A percentile compares a stretch with the other conserved stretches of the same genome.
phyloP scores from a whole-genome alignment of 2,329 filamentous ascomycete genomes.

The Lachnellula suecica region DNA sequence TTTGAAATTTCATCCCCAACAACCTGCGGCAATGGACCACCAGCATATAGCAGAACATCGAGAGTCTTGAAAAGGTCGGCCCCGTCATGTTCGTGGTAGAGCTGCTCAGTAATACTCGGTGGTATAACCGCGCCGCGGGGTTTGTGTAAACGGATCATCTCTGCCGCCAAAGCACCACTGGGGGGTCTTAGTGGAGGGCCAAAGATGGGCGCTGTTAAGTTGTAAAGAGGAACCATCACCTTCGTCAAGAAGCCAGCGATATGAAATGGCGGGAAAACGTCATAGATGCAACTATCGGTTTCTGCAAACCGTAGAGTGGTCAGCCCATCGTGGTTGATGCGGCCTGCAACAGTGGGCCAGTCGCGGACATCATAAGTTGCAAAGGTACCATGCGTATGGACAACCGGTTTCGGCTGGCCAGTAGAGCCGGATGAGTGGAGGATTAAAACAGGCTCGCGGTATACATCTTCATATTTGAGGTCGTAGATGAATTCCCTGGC shows the following conservation, averaged over 20 bases:
- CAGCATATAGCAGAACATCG: too few relatives aligned
- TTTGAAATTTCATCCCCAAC: too few relatives aligned
- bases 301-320: not conserved
- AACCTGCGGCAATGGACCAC: too few relatives aligned
- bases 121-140: not conserved
- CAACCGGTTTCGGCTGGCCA: conserved; percentile 1
- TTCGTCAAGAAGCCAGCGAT: not conserved
- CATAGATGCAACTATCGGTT: not conserved
- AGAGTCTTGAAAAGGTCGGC: too few relatives aligned
- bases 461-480: conserved; percentile 31
- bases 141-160: not conserved
- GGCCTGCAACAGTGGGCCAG: not conserved
- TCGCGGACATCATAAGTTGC: not conserved
- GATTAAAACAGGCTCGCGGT: not conserved
- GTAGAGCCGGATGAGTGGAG: conserved; percentile 5
- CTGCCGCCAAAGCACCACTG: not conserved
- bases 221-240: not conserved
- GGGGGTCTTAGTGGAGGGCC: not conserved
- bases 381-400: not conserved
- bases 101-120: not conserved
- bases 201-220: not conserved
- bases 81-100: too few relatives aligned
- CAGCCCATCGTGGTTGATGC: not conserved
- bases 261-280: not conserved
- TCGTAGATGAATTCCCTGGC: conserved; percentile 26